A percentile compares a stretch with the other conserved stretches of the same genome.
phyloP scores from a whole-genome alignment of 352 stramenopile species.

The Pseudoperonospora humuli region DNA sequence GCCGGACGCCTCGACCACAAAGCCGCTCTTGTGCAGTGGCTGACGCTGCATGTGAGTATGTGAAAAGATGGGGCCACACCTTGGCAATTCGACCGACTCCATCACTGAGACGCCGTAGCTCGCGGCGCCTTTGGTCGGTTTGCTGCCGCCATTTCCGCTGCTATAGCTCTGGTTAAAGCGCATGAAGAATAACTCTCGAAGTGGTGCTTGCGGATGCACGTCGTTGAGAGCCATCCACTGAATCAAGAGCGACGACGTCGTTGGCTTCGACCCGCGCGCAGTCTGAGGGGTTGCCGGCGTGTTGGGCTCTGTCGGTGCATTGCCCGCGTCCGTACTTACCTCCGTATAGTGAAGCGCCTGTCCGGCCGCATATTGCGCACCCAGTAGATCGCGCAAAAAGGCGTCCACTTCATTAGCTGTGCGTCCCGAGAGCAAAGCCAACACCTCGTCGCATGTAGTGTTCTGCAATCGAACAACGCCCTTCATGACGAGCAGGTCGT shows the following conservation, averaged over 20 bases:
- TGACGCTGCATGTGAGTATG: conserved; percentile 40
- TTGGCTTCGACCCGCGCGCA: conserved; percentile 14
- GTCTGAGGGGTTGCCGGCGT: conserved; percentile 21
- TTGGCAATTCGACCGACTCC: conserved; percentile 56
- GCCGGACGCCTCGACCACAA: conserved; percentile 66
- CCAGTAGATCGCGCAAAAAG: conserved; percentile 52
- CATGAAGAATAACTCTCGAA: conserved; percentile 79
- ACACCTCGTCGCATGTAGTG: conserved; percentile 60
- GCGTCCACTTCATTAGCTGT: conserved; percentile 35
- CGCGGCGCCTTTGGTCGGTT: conserved; percentile 20
- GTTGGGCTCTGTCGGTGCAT: conserved; percentile 17
- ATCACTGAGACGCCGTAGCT: conserved; percentile 57
- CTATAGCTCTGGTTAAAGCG: conserved; percentile 59
- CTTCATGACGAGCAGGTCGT: conserved; percentile 61
- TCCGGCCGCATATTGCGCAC: conserved; percentile 47
- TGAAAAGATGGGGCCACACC: conserved; percentile 42
- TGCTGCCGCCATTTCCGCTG: conserved; percentile 28
- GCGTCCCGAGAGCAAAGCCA: conserved; percentile 49
- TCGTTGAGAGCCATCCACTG: conserved; percentile 76
- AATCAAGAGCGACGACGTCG: conserved; percentile 30
- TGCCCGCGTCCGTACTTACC: conserved; percentile 18
- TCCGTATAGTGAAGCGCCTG: conserved; percentile 48
- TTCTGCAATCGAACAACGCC: conserved; percentile 57
- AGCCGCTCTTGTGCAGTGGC: conserved; percentile 53
- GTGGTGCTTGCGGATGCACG: conserved; percentile 35